These are phyloP conservation scores for Carallia brachiata DNA, from an alignment of 345 rosid species.

Conservation along the genomic window DNA sequence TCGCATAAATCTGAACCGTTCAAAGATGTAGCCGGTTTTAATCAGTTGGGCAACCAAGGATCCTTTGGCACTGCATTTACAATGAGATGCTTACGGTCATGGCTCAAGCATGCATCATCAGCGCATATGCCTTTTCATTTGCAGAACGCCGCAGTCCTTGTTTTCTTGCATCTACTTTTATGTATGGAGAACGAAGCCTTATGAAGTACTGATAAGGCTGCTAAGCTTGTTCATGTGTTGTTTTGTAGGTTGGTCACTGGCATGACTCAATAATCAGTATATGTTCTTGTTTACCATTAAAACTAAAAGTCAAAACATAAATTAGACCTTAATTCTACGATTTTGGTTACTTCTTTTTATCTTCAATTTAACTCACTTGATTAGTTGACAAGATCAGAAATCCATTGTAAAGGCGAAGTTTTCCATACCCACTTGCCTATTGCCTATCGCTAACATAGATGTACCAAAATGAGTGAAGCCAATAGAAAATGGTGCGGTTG, in stretches of 20 bases:
- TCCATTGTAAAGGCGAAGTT: too few species aligned
- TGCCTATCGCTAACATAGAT: not conserved
- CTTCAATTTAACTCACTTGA: too few species aligned
- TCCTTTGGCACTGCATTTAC: slow-evolving; percentile 34
- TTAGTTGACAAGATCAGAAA: not conserved
- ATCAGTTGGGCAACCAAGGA: slow-evolving; percentile 41
- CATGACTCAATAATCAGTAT: too few species aligned
- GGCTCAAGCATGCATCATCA: slow-evolving; percentile 1
- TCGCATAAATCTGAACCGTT: not conserved
- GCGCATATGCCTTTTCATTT: too few species aligned
- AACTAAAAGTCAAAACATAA: too few species aligned
- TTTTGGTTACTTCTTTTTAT: too few species aligned
- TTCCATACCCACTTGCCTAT: not conserved
- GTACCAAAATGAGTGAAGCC: not conserved
- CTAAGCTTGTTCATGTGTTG: not conserved
- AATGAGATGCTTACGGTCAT: not conserved
- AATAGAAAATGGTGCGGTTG: not conserved
- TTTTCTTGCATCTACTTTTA: too few species aligned
- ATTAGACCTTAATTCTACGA: too few species aligned
- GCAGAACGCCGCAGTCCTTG: too few species aligned
- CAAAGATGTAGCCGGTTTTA: not conserved
- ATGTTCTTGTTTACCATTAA: not conserved
- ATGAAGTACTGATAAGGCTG: too few species aligned
- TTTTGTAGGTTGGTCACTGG: not conserved
- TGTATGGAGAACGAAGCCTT: too few species aligned